Percentiles rank a stretch among this genome's conserved stretches.
Evolutionary conservation across 2,329 filamentous ascomycete species (phyloP).

Genomic region (Aspergillus niger): DNA sequence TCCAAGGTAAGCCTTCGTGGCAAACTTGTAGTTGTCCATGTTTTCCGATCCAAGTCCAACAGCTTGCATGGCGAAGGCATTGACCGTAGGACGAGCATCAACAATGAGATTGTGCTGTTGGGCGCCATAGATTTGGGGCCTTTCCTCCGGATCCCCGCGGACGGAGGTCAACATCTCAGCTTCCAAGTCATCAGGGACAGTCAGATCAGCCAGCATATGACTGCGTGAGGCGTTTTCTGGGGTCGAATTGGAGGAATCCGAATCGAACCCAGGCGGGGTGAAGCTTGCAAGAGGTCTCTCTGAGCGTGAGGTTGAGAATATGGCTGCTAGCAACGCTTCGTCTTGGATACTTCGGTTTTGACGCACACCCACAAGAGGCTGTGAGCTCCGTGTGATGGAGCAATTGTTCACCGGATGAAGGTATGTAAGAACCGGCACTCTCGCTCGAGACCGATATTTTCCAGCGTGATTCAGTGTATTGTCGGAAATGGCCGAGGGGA

Average conservation of each 20-base stretch:
- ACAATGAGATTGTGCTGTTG: constrained; percentile 94
- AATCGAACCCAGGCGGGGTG: constrained; percentile 42
- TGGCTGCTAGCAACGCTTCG: constrained; percentile 88
- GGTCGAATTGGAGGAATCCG: constrained; percentile 51
- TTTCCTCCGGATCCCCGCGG: constrained; percentile 62
- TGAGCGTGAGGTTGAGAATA: constrained; percentile 73
- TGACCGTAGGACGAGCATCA: constrained; percentile 90
- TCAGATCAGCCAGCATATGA: constrained; percentile 54
- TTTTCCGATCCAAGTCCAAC: constrained; percentile 93
- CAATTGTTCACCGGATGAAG: constrained; percentile 97
- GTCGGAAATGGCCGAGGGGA: constrained; percentile 90
- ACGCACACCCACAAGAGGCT: constrained; percentile 83
- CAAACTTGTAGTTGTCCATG: constrained; percentile 95
- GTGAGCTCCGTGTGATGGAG: constrained; percentile 91
- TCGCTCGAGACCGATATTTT: constrained; percentile 81
- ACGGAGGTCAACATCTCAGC: constrained; percentile 64
- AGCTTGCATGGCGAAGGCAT: constrained; percentile 91
- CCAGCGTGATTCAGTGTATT: constrained; percentile 93
- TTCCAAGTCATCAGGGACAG: constrained; percentile 67
- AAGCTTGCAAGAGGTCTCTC: constrained; percentile 45
- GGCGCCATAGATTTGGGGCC: constrained; percentile 77
- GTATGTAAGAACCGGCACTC: constrained; percentile 88
- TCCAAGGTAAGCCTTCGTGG: constrained; percentile 85
- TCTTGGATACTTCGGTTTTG: constrained; percentile 93
- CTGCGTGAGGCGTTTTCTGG: constrained; percentile 46